Conservation (phyloP, 805 yeast species). For the Yamadazyma kitorensis region DNA sequence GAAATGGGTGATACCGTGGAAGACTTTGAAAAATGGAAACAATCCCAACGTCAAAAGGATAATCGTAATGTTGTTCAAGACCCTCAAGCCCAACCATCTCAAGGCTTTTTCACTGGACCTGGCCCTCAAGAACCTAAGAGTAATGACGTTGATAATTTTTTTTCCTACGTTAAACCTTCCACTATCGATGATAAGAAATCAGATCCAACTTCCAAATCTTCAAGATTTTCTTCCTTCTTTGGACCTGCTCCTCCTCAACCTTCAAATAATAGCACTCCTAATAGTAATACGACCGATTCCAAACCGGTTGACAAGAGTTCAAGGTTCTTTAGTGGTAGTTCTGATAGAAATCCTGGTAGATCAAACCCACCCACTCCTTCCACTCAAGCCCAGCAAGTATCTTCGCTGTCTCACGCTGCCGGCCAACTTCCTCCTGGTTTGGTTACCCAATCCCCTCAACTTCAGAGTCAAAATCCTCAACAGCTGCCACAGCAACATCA, state of each 20-base stretch:
- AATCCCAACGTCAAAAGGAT: constrained; percentile 34
- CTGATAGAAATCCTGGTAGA: constrained; percentile 1
- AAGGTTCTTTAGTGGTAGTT: constrained; percentile 13
- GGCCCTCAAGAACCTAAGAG: constrained; percentile 16
- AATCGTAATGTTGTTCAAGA: constrained; percentile 7
- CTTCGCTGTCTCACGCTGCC: not conserved
- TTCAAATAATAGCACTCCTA: not conserved
- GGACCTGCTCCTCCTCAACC: constrained; percentile 8
- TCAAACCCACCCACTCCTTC: constrained; percentile 7
- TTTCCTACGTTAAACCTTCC: constrained; percentile 36
- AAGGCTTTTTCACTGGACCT: constrained; percentile 4
- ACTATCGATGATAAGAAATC: constrained; percentile 12
- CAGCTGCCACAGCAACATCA: constrained; percentile 1
- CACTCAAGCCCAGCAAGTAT: not conserved
- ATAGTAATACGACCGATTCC: not conserved
- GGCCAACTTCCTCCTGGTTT: not conserved
- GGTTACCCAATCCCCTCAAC: too few species aligned
- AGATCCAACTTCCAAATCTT: constrained; percentile 25
- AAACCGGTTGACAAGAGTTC: constrained; percentile 9
- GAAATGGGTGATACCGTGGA: constrained; percentile 52
- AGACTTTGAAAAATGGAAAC: constrained; percentile 60
- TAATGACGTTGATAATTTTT: constrained; percentile 44
- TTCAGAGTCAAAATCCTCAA: not conserved
- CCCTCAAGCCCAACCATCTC: constrained; percentile 4
- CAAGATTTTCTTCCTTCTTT: constrained; percentile 37